Evolutionary conservation across 106 monocot species (phyloP).

Genomic region (Vanilla planifolia): DNA sequence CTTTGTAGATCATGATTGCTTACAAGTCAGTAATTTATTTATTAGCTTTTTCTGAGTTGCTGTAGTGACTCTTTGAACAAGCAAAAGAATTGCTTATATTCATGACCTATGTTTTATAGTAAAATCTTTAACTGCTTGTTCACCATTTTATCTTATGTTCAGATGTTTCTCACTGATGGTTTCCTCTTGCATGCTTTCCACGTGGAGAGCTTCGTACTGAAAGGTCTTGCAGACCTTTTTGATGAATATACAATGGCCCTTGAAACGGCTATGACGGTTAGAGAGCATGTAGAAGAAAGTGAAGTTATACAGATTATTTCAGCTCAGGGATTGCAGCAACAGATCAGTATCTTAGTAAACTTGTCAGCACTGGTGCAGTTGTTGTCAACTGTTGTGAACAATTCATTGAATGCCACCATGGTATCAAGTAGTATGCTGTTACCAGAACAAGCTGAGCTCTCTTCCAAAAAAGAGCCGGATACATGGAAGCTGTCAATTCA

Average conservation of each 20-base stretch:
- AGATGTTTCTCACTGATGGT: slow-evolving; percentile 32
- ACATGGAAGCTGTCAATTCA: slow-evolving; percentile 19
- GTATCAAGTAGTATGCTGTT: slow-evolving; percentile 2
- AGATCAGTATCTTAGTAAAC: slow-evolving; percentile 30
- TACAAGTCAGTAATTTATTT: too few species aligned
- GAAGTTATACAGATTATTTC: slow-evolving; percentile 10
- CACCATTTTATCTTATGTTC: slow-evolving; percentile 9
- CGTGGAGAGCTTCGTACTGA: slow-evolving; percentile 29
- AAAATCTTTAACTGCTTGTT: too few species aligned
- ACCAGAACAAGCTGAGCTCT: slow-evolving; percentile 3
- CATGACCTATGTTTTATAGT: too few species aligned
- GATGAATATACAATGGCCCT: slow-evolving; percentile 26
- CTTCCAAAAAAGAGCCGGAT: slow-evolving; percentile 16
- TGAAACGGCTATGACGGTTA: slow-evolving; percentile 26
- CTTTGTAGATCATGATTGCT: too few species aligned
- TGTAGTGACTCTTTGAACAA: too few species aligned
- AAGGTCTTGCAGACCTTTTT: slow-evolving; percentile 30
- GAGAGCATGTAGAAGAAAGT: slow-evolving; percentile 9
- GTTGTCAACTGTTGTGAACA: slow-evolving; percentile 21
- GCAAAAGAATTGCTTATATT: too few species aligned
- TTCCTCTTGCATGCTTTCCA: slow-evolving; percentile 22
- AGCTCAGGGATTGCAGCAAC: slow-evolving; percentile 19
- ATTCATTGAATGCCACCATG: slow-evolving; percentile 4
- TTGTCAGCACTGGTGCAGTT: slow-evolving; percentile 19
- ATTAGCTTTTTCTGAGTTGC: too few species aligned